Conservation (phyloP, 2,329 filamentous ascomycete genomes). For the Chaetothyriales sp. region DNA sequence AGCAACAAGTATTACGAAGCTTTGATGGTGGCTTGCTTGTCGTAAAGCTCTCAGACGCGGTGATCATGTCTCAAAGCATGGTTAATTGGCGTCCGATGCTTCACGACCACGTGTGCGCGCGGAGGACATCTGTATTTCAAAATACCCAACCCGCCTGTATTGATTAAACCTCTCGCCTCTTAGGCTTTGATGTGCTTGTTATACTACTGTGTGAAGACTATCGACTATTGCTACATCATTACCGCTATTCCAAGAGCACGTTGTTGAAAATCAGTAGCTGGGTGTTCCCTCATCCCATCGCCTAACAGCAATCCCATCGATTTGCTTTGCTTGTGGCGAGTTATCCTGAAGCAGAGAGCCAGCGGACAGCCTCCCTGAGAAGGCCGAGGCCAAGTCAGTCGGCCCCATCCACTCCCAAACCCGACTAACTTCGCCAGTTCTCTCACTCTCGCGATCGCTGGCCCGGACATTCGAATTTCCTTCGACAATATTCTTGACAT, state of each 20-base stretch:
- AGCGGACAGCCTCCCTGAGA: background rate
- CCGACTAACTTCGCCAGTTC: slow-evolving; percentile 41
- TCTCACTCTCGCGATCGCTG: slow-evolving; percentile 48
- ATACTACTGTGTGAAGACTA: background rate
- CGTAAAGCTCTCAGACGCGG: too few species aligned
- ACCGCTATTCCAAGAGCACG: background rate
- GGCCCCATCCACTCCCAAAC: slow-evolving; percentile 56
- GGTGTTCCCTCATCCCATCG: slow-evolving; percentile 30
- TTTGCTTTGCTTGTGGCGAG: background rate
- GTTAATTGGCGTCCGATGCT: background rate
- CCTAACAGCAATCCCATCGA: slow-evolving; percentile 16
- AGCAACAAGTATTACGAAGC: slow-evolving; percentile 61
- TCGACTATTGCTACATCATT: background rate
- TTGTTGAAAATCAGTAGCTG: slow-evolving; percentile 22
- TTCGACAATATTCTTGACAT: slow-evolving; percentile 73
- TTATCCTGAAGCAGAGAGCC: background rate
- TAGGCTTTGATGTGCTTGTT: background rate
- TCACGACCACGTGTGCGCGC: background rate
- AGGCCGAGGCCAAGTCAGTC: slow-evolving; percentile 27
- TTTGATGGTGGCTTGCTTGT: slow-evolving; percentile 53
- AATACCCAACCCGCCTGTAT: background rate
- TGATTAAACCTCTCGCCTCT: background rate
- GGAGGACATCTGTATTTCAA: background rate
- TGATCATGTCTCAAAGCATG: too few species aligned
- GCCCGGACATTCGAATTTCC: slow-evolving; percentile 81